Evolutionary conservation across 192 early-diverging fungal genomes (phyloP), one percentile per base, ranked within the genome.

Genomic region (Entomortierella beljakovae): DNA sequence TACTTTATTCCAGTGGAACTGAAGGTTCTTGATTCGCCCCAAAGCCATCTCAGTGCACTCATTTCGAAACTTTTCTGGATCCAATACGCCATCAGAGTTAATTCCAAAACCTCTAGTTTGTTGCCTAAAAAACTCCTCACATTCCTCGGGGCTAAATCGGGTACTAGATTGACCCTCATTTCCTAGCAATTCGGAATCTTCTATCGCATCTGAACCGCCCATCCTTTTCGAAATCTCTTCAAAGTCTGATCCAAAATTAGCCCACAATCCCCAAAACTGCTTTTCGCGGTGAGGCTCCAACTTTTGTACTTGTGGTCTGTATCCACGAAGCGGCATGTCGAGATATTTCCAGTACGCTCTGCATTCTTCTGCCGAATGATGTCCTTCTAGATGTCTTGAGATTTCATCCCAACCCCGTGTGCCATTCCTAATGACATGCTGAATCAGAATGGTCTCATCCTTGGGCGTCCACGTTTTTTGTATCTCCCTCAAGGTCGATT

Each of bases 381-480:
- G 23, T 9, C 67, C 75, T 10, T 55, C 56, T 22, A 79, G 61
- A 10, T 26, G 22, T 6, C 35, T 25, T 6, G 75, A 64, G 37
- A 79, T 56, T 25, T 64, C 57, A 3, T 70, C 6, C 75, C 75
- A 79, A 0, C 20, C 37, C 2, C 56, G 61, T 10, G 57, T 61
- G 3, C 75, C 75, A n/a, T 79, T 31, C 34, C 55, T 56, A 22
- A 79, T 40, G 34, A 79, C 75, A 68, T 79, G 75, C 18, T 59
- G 75, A 38, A 79, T 79, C 16, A 79, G 38, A 1, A 48, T 25
- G 6, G 67, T 70, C 51, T 79, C 75, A 48, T 79, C 64, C 2
- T 58, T 28, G 0, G 61, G 26, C 0, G 55, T 63, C 75, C 75
- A 79, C 31, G 35, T 46, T 23, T 48, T 52, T 9, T 61, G 57